Evolutionary conservation across 2,329 filamentous ascomycete species (phyloP), one percentile per base, ranked within the genome.

Genomic region (Sporothrix curviconia): DNA sequence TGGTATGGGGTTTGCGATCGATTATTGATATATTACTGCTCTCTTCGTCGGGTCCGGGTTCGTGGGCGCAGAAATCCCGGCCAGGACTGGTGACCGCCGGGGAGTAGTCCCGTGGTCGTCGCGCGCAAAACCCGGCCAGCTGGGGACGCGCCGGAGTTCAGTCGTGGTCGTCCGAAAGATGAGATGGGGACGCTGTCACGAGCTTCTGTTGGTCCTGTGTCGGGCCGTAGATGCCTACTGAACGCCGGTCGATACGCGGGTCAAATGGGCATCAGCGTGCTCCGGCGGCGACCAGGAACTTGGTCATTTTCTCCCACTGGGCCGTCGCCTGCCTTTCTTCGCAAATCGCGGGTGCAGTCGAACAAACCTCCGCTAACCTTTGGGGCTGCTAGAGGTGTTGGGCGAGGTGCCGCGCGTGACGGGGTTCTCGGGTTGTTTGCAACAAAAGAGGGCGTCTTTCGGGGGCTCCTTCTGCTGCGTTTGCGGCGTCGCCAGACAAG

Each of bases 111-210:
- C n/a, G n/a, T n/a, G n/a, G n/a, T n/a, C n/a, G 75, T 82, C 8
- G 82, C 82, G 62, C 83, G 76, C n/a, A 86, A 73, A 7, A 85
- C 80, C 64, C 78, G 73, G 6, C 61, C 58, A 9, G 78, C 76
- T 43, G 76, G 72, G 79, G 14, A 86, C 82, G 62, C 76, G 74
- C 61, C 83, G 74, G 83, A 85, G 65, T 86, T n/a, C n/a, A 86
- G 63, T 86, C 83, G 59, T 83, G 81, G 60, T 86, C 81, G 65
- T 86, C 83, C 57, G 79, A 79, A 5, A 86, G 70, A n/a, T 1
- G 83, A 85, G 63, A 81, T 81, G 65, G n/a, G n/a, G n/a, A 86
- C 71, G 66, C 82, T 86, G 66, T 86, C 83, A 60, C 78, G 78
- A n/a, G 64, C 82, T 85, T 67, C 79, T 79, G 64, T 78, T 83